phyloP scores from a whole-genome alignment of 2,329 filamentous ascomycete genomes.

The Fusarium fracticaudum region DNA sequence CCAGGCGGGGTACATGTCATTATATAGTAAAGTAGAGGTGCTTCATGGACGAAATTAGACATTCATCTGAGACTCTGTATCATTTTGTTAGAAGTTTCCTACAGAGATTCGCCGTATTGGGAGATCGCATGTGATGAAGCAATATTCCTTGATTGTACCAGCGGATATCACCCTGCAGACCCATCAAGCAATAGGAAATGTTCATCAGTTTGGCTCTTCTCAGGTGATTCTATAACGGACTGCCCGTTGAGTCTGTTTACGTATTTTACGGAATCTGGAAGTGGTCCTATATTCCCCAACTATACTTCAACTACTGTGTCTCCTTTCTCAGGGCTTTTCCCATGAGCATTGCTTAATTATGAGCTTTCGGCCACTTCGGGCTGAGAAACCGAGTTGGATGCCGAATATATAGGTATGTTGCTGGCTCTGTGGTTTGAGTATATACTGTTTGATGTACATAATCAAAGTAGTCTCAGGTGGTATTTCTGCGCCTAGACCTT shows the following conservation, averaged over 20 bases:
- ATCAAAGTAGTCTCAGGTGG: neutral
- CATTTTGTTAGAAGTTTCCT: too few species aligned
- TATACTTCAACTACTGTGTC: neutral
- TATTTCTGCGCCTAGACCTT: too few species aligned
- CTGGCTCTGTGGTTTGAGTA: neutral
- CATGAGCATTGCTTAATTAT: too few species aligned
- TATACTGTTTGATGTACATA: neutral
- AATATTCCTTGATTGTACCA: neutral
- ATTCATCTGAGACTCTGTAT: too few species aligned
- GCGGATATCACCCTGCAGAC: neutral
- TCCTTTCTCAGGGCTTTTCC: neutral
- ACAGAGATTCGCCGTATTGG: too few species aligned
- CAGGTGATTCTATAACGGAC: too few species aligned
- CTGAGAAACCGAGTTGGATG: neutral
- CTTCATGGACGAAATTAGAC: too few species aligned
- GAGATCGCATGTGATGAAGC: neutral
- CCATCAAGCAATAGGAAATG: too few species aligned
- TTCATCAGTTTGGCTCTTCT: neutral
- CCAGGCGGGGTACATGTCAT: too few species aligned
- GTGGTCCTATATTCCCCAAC: neutral
- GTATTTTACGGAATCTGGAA: neutral
- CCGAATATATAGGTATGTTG: neutral
- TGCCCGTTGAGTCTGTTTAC: neutral
- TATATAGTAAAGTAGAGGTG: too few species aligned
- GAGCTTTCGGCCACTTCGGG: neutral